Evolutionary conservation across 1,139 yeast species (phyloP).

Genomic region (Scheffersomyces stambukii): DNA sequence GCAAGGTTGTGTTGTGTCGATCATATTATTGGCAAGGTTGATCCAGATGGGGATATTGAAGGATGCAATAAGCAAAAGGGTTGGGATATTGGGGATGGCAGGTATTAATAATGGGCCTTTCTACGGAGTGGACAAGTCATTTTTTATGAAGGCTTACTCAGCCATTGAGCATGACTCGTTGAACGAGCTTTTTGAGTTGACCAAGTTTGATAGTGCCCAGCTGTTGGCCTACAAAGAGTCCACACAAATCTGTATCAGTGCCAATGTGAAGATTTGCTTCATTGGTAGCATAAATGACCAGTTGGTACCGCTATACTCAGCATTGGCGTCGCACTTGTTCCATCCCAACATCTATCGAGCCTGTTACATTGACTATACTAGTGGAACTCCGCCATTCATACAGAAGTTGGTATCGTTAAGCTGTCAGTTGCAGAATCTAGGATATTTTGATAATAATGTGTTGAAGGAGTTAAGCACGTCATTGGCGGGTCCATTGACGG

Average conservation of each 20-base stretch:
- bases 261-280: slow-evolving; percentile 73
- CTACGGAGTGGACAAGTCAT: slow-evolving; percentile 79
- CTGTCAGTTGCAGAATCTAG: slow-evolving; percentile 55
- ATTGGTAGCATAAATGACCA: slow-evolving; percentile 92
- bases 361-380: slow-evolving; percentile 73
- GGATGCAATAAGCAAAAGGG: slow-evolving; percentile 51
- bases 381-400: slow-evolving; percentile 45
- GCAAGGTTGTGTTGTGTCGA: slow-evolving; percentile 92
- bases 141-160: slow-evolving; percentile 82
- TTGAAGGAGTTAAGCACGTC: slow-evolving; percentile 78
- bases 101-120: slow-evolving; percentile 94
- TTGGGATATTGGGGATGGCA: slow-evolving; percentile 89
- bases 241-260: slow-evolving; percentile 57
- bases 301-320: slow-evolving; percentile 85
- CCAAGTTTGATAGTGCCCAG: slow-evolving; percentile 67
- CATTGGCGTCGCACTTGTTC: slow-evolving; percentile 72
- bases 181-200: slow-evolving; percentile 82
- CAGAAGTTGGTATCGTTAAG: slow-evolving; percentile 44
- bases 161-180: slow-evolving; percentile 86
- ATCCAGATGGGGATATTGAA: slow-evolving; percentile 66
- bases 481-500: slow-evolving; percentile 86
- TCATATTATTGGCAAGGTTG: slow-evolving; percentile 68
- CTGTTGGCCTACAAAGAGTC: slow-evolving; percentile 69
- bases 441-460: slow-evolving; percentile 70
- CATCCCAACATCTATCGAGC: slow-evolving; percentile 92